These are phyloP conservation scores for Paramecium pentaurelia DNA, from an alignment of 73 alveolate species.

Conservation along the genomic window DNA sequence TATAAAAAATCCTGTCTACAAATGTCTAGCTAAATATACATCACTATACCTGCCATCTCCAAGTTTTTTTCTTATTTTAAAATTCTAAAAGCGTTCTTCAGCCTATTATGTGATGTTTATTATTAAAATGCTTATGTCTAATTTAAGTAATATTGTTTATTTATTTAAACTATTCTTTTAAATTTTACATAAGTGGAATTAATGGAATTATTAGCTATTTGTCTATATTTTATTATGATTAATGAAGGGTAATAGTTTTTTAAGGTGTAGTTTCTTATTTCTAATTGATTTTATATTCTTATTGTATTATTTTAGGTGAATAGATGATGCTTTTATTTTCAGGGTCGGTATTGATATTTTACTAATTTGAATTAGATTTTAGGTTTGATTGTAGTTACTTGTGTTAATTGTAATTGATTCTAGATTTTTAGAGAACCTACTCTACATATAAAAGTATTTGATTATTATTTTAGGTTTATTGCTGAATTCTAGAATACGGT, in stretches of 20 bases:
- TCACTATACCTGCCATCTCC: background rate
- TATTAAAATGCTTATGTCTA: background rate
- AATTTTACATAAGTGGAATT: background rate
- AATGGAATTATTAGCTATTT: background rate
- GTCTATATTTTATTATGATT: background rate
- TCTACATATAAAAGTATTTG: background rate
- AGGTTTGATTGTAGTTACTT: background rate
- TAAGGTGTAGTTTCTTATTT: background rate
- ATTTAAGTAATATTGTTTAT: background rate
- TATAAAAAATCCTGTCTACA: background rate
- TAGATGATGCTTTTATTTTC: background rate
- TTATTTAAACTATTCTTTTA: background rate
- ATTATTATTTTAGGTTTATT: background rate
- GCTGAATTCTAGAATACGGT: background rate
- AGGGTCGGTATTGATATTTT: background rate
- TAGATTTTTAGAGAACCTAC: background rate
- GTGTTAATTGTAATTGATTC: background rate
- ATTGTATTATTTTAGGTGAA: background rate
- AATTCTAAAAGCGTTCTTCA: background rate
- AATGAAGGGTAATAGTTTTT: background rate
- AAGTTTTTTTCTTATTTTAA: background rate
- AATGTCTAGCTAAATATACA: background rate
- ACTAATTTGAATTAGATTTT: background rate
- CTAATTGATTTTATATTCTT: background rate
- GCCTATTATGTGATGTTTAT: background rate